These are phyloP conservation scores for Beta lomatogona DNA, from an alignment of 179 eudicot genomes.

Conservation along the genomic window DNA sequence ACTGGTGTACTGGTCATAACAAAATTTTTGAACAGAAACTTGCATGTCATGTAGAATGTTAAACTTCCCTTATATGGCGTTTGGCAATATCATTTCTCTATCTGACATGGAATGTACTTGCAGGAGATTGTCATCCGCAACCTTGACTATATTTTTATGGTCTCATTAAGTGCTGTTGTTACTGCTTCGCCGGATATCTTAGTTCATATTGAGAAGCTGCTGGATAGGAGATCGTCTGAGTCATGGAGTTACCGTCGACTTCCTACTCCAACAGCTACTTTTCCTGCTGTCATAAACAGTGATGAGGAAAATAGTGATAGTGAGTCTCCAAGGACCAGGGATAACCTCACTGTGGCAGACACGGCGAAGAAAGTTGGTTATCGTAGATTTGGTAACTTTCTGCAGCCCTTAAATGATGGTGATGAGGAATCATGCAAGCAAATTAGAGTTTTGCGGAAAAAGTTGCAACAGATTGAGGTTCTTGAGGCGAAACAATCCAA, in stretches of 20 bases:
- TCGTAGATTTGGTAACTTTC: conserved; percentile 56
- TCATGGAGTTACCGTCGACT: conserved; percentile 90
- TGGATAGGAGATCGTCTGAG: conserved; percentile 81
- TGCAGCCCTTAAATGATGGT: conserved; percentile 47
- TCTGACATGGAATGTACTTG: conserved; percentile 25
- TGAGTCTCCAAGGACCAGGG: conserved; percentile 59
- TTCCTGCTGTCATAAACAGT: conserved; percentile 82
- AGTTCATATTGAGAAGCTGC: conserved; percentile 70
- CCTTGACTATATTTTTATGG: conserved; percentile 77
- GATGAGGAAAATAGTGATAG: conserved; percentile 77
- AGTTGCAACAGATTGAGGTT: conserved; percentile 97
- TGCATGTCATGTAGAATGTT: neutral
- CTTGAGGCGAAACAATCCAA: conserved; percentile 74
- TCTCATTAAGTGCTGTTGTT: conserved; percentile 60
- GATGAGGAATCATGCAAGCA: conserved; percentile 53
- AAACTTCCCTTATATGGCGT: neutral
- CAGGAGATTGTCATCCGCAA: conserved; percentile 93
- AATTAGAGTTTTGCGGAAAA: conserved; percentile 70
- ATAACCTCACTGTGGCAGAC: conserved; percentile 34
- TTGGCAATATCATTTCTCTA: neutral
- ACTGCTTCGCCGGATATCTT: conserved; percentile 72
- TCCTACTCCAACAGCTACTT: conserved; percentile 91
- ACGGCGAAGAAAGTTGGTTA: conserved; percentile 39
- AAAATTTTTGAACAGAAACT: neutral
- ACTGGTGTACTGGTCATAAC: neutral